Evolutionary conservation across 768 basidiomycete genomes (phyloP), one percentile per base, ranked within the genome.

Genomic region (Boletales sp.): DNA sequence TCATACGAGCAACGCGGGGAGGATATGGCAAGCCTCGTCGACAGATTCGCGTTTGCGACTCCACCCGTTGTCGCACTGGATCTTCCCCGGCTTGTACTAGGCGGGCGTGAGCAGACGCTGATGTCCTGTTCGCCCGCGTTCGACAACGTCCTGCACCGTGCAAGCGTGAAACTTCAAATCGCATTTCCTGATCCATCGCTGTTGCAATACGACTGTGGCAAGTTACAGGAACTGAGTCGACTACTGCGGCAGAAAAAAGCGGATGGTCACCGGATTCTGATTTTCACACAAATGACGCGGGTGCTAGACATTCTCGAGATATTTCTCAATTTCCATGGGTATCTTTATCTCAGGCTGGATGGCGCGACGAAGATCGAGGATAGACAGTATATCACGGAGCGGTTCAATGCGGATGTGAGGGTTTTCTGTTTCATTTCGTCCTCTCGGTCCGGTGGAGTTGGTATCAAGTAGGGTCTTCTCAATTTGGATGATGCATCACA

Each of bases 281-380:
- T 98, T 54, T 98, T 98, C 69, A 97, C 94, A 0, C 94, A 98
- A 61, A 97, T 97, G 94, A 95, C 94, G 29, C 78, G 79, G 52
- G 86, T 98, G 30, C 77, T 98, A 51, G 94, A 98, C 64, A 91
- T 98, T 52, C 78, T 98, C 45, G 94, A 97, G 65, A 84, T 86
- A 15, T 98, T 93, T 68, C 77, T 97, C 50, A 94, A 88, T 59
- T 84, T 92, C 49, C 92, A 94, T 62, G 94, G 94, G 0, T 89
- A 94, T 64, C 80, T 94, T 11, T 98, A 98, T 67, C 79, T 95
- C 17, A 80, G 94, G n/a, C 72, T 98, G 31, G 94, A 98, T 62
- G 94, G 94, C 2, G 86, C 90, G 36, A 98, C 94, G 47, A 94
- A 90, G 70, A 91, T 97, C 50, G 94, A 97, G 70, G 91, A 97